phyloP scores from a whole-genome alignment of 2,329 filamentous ascomycete species.

The Calonectria leucothoes region DNA sequence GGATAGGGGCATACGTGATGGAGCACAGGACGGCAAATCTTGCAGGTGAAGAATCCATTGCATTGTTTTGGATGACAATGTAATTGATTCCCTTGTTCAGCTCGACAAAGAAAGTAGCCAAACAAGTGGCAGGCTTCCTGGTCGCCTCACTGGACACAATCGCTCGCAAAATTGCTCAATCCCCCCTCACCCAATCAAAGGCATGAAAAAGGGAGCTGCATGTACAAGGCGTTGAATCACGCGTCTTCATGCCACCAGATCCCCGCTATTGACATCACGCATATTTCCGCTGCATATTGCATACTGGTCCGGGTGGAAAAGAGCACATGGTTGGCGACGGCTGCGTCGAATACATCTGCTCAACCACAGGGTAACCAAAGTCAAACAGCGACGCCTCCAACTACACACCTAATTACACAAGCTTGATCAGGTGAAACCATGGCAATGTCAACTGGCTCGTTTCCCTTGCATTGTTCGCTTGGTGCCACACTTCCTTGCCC shows the following conservation, averaged over 20 bases:
- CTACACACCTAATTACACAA: not conserved
- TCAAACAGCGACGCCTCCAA: slow-evolving; percentile 6
- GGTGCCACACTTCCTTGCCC: not conserved
- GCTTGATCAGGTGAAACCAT: slow-evolving; percentile 10
- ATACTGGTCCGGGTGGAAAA: not conserved
- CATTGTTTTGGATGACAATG: not conserved
- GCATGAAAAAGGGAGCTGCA: slow-evolving; percentile 1
- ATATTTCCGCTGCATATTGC: not conserved
- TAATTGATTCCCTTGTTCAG: not conserved
- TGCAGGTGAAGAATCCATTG: not conserved
- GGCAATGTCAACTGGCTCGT: slow-evolving; percentile 18
- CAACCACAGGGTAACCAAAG: not conserved
- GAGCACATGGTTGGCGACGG: not conserved
- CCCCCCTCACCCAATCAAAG: slow-evolving; percentile 12
- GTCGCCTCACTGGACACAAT: not conserved
- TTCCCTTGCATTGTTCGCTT: not conserved
- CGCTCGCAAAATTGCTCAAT: not conserved
- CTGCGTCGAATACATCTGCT: not conserved
- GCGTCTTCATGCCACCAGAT: slow-evolving; percentile 15
- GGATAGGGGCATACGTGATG: slow-evolving; percentile 19
- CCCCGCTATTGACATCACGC: slow-evolving; percentile 13
- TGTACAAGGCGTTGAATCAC: slow-evolving; percentile 13
- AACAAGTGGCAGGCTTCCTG: not conserved
- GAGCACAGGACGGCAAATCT: not conserved
- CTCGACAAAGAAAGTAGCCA: not conserved